A percentile compares a stretch with the other conserved stretches of the same genome.
phyloP scores from a whole-genome alignment of 2,329 filamentous ascomycete genomes.

The Fusarium hostae region DNA sequence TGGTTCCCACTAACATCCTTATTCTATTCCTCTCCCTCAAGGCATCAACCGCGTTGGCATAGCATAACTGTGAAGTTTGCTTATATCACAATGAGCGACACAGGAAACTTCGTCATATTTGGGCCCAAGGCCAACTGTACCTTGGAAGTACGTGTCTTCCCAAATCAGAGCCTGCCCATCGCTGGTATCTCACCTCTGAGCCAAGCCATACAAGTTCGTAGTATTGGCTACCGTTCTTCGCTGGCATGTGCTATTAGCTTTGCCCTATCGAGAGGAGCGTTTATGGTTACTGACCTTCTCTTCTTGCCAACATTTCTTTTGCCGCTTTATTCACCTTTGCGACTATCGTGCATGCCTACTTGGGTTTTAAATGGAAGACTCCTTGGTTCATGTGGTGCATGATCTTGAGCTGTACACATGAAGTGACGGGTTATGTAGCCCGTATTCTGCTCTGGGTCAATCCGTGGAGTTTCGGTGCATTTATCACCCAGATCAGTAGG shows the following conservation, averaged over 20 bases:
- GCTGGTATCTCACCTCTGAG: background rate
- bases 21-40: background rate
- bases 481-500: slow-evolving; percentile 66
- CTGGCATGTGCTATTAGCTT: background rate
- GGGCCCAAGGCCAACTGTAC: slow-evolving; percentile 34
- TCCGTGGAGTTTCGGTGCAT: slow-evolving; percentile 64
- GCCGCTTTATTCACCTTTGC: slow-evolving; percentile 56
- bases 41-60: too few relatives aligned
- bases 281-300: slow-evolving; percentile 55
- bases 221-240: background rate
- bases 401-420: slow-evolving; percentile 62
- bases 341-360: slow-evolving; percentile 52
- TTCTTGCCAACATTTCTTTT: slow-evolving; percentile 53
- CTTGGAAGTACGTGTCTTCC: slow-evolving; percentile 4
- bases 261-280: slow-evolving; percentile 52
- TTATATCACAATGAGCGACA: background rate
- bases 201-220: background rate
- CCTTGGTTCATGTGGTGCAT: slow-evolving; percentile 58
- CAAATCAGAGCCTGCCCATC: background rate
- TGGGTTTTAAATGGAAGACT: slow-evolving; percentile 53
- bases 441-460: slow-evolving; percentile 64
- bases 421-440: slow-evolving; percentile 68
- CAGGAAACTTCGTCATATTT: slow-evolving; percentile 13
- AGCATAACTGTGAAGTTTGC: too few relatives aligned
- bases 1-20: fast-evolving